Conservation (phyloP, 2,329 filamentous ascomycete species). For the Scedosporium apiospermum region DNA sequence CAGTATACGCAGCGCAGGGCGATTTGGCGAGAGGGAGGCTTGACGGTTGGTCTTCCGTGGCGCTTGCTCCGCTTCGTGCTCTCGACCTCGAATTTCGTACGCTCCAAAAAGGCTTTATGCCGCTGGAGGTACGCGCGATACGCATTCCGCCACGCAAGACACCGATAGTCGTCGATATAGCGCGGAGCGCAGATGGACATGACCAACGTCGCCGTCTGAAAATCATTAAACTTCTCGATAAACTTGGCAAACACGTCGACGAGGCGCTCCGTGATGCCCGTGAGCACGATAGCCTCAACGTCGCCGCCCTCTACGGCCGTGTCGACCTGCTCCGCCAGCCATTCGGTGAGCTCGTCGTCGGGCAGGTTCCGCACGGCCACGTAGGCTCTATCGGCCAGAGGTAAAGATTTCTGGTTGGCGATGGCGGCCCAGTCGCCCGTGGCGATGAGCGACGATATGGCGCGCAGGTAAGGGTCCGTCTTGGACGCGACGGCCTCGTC, state of each 20-base stretch:
- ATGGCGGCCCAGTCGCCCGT: slow-evolving; percentile 69
- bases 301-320: slow-evolving; percentile 50
- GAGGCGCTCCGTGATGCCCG: slow-evolving; percentile 62
- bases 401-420: slow-evolving; percentile 62
- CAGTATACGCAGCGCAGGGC: slow-evolving; percentile 71
- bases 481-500: slow-evolving; percentile 51
- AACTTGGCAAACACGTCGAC: slow-evolving; percentile 71
- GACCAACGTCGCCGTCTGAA: slow-evolving; percentile 69
- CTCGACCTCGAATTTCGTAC: slow-evolving; percentile 69
- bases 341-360: slow-evolving; percentile 53
- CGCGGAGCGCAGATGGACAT: slow-evolving; percentile 64
- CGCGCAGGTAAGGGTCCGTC: slow-evolving; percentile 69
- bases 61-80: slow-evolving; percentile 61
- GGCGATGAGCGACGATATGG: slow-evolving; percentile 68
- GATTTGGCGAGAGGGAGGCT: slow-evolving; percentile 58
- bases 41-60: slow-evolving; percentile 52
- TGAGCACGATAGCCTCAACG: slow-evolving; percentile 68
- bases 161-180: slow-evolving; percentile 70
- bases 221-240: slow-evolving; percentile 64
- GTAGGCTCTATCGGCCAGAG: slow-evolving; percentile 64
- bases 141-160: slow-evolving; percentile 60
- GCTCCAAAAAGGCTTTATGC: slow-evolving; percentile 64
- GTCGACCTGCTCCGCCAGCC: slow-evolving; percentile 57
- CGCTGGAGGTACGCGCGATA: slow-evolving; percentile 65
- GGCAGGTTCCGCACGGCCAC: slow-evolving; percentile 60